Conservation (phyloP, 495 filamentous ascomycete species). For the Aspergillus baeticus region DNA sequence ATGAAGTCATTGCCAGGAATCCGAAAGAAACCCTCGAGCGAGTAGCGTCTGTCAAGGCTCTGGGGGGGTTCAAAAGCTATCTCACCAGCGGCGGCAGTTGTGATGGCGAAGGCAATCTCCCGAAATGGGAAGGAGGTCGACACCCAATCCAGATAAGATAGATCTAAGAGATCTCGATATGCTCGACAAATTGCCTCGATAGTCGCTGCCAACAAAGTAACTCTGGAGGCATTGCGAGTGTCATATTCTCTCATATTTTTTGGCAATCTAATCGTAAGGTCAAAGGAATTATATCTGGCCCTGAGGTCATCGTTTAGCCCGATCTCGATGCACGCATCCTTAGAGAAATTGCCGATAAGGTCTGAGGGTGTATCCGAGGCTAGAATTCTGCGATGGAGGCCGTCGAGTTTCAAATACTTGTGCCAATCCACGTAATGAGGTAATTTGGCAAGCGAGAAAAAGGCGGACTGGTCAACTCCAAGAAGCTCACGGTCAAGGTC, state of each 20-base stretch:
- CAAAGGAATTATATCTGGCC: not conserved
- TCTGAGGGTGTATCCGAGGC: conserved; percentile 5
- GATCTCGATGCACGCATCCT: conserved; percentile 5
- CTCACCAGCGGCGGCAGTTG: conserved; percentile 21
- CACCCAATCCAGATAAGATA: conserved; percentile 9
- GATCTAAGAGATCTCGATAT: conserved; percentile 10
- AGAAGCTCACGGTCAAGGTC: conserved; percentile 24
- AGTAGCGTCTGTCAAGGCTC: conserved; percentile 10
- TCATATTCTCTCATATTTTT: not conserved
- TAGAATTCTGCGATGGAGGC: not conserved
- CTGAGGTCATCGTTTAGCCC: not conserved
- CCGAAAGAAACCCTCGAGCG: conserved; percentile 15
- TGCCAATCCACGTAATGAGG: conserved; percentile 9
- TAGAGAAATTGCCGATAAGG: no score
- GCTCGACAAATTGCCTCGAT: not conserved
- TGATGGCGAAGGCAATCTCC: conserved; percentile 20
- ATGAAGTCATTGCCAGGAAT: not conserved
- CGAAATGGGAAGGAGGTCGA: conserved; percentile 13
- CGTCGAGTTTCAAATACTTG: conserved; percentile 11
- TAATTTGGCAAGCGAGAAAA: conserved; percentile 11
- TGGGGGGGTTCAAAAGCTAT: conserved; percentile 4
- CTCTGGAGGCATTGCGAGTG: not conserved
- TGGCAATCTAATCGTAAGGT: conserved; percentile 1
- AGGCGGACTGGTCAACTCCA: conserved; percentile 7
- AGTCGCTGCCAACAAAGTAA: not conserved